These are phyloP conservation scores for Apophysomyces elegans DNA, from an alignment of 371 early-diverging fungal species.

Conservation along the genomic window DNA sequence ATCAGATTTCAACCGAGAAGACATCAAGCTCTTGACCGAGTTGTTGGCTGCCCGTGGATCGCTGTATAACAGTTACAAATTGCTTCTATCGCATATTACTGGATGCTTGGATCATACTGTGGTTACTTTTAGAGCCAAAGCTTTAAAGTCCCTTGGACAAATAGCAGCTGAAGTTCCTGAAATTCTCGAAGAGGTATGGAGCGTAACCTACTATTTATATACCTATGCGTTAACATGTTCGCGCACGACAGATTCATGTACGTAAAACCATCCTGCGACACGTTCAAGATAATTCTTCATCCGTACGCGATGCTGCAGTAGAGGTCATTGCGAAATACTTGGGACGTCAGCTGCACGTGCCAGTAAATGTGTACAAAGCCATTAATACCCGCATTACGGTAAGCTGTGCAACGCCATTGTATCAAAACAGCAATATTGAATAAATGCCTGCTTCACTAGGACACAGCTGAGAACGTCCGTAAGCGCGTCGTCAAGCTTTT, in stretches of 20 bases:
- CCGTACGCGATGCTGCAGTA: constrained; percentile 91
- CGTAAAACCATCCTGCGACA: constrained; percentile 72
- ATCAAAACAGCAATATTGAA: not conserved
- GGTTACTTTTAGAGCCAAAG: constrained; percentile 73
- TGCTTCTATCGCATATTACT: constrained; percentile 67
- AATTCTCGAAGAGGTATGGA: constrained; percentile 58
- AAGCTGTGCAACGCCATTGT: constrained; percentile 14
- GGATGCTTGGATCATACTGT: constrained; percentile 66
- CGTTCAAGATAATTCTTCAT: constrained; percentile 81
- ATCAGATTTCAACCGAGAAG: constrained; percentile 35
- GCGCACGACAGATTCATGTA: constrained; percentile 49
- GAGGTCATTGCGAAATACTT: constrained; percentile 86
- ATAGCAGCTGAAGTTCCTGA: constrained; percentile 68
- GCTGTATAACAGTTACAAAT: constrained; percentile 71
- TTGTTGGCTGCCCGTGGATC: constrained; percentile 59
- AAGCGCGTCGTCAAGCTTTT: constrained; percentile 84
- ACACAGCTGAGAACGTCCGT: constrained; percentile 85
- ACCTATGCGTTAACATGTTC: not conserved
- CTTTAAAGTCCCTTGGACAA: constrained; percentile 76
- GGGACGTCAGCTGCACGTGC: constrained; percentile 60
- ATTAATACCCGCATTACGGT: constrained; percentile 77
- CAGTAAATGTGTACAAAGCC: constrained; percentile 72
- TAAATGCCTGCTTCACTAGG: constrained; percentile 47
- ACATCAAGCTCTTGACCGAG: constrained; percentile 42
- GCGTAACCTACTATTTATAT: not conserved